Percentiles rank a stretch among this genome's conserved stretches.
Evolutionary conservation across 2,329 filamentous ascomycete genomes (phyloP).

Genomic region (Curvularia sp.): DNA sequence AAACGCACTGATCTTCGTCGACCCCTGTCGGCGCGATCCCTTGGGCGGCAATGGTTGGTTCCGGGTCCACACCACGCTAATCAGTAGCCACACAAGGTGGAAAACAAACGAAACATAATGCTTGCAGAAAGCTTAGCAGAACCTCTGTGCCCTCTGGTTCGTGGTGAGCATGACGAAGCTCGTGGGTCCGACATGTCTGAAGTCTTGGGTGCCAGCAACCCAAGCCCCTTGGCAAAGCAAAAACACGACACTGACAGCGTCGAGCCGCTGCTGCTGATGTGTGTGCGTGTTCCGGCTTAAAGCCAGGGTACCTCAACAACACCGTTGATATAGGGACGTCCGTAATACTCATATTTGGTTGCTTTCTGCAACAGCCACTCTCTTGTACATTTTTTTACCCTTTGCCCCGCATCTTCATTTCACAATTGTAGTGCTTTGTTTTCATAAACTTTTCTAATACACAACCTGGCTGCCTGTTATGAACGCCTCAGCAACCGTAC

Average conservation of each 20-base stretch:
- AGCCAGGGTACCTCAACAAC: constrained; percentile 1
- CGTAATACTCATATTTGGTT: not conserved
- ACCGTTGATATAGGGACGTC: not conserved
- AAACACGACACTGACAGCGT: constrained; percentile 7
- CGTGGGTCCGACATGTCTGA: constrained; percentile 25
- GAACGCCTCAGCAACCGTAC: constrained; percentile 43
- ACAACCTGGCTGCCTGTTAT: constrained; percentile 20
- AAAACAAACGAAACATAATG: constrained; percentile 20
- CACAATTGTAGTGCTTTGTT: not conserved
- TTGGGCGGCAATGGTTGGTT: constrained; percentile 8
- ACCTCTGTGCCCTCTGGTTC: constrained; percentile 6
- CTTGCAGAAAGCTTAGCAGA: constrained; percentile 24
- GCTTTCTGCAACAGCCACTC: not conserved
- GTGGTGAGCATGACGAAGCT: constrained; percentile 14
- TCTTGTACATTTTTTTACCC: not conserved
- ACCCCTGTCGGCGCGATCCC: constrained; percentile 3
- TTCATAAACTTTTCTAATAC: constrained; percentile 4
- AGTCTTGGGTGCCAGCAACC: constrained; percentile 17
- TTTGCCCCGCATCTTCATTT: not conserved
- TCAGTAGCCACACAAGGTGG: not conserved
- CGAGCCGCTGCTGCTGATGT: not conserved
- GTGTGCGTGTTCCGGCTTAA: constrained; percentile 6
- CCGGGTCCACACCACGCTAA: constrained; percentile 5
- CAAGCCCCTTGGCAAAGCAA: constrained; percentile 5
- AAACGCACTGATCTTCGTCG: constrained; percentile 10